Evolutionary conservation across 768 basidiomycete genomes (phyloP), one percentile per base, ranked within the genome.

Genomic region (Tylopilus subfusipes): DNA sequence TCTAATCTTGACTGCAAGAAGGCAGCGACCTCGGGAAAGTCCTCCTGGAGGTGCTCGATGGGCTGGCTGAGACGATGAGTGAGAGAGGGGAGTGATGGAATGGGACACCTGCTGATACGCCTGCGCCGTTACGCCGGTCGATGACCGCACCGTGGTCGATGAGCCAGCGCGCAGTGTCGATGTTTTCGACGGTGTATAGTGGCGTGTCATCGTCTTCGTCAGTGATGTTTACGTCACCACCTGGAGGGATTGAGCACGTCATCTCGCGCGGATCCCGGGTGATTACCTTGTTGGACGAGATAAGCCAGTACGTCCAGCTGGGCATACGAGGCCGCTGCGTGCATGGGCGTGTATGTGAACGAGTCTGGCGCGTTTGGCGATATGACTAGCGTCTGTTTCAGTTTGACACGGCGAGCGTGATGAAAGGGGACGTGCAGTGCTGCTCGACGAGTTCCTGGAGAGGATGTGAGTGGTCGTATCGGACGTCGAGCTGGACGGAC

Each of bases 201-300:
- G 94, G 94, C 11, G 93, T 96, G 68, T 97, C 94, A 10, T 90
- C 90, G 65, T 97, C 94, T 49, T 76, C 77, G 67, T 97, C 94
- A 1, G 82, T 80, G 56, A 94, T 70, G 65, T 97, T 93, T 53
- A 94, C 88, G 66, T 95, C 81, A 48, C 93, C 94, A 16, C 93
- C 93, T 85, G 59, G 52, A 47, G 6, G 51, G 49, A 48, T 47
- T 22, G 22, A 18, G 24, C 22, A 29, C 30, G 38, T 1, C 21
- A 24, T 38, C 21, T 39, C 25, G 27, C n/a, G 46, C 33, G 18
- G 30, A 62, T 60, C 59, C 34, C 3, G 38, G 42, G 3, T 21
- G 53, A 34, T 43, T 50, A 86, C 90, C 90, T 67, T 76, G 77
- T 14, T 83, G 81, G 53, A 93, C 75, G 53, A 97, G 82, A 72